Evolutionary conservation across 2,329 filamentous ascomycete species (phyloP).

Genomic region (Aspergillus pseudonomiae): DNA sequence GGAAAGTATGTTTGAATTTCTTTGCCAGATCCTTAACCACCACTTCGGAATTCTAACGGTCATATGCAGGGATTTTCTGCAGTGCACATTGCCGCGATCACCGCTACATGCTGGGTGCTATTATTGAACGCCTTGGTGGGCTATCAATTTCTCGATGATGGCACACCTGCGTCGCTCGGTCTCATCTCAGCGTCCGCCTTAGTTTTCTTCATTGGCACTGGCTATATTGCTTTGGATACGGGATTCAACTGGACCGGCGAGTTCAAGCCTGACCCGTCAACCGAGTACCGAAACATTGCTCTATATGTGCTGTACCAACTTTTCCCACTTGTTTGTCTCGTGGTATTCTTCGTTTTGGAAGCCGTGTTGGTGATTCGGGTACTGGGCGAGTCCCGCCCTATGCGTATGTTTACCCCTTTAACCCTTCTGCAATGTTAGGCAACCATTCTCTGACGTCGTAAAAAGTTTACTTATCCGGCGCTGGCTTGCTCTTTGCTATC

Average conservation of each 20-base stretch:
- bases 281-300: slow-evolving; percentile 71
- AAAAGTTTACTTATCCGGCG: slow-evolving; percentile 71
- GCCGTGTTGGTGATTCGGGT: slow-evolving; percentile 80
- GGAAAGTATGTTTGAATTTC: slow-evolving; percentile 59
- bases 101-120: slow-evolving; percentile 85
- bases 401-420: slow-evolving; percentile 60
- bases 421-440: not conserved
- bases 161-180: slow-evolving; percentile 79
- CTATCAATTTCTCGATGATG: slow-evolving; percentile 91
- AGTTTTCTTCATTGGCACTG: slow-evolving; percentile 81
- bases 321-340: slow-evolving; percentile 83
- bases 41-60: not conserved
- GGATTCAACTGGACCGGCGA: slow-evolving; percentile 81
- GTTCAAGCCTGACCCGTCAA: slow-evolving; percentile 65
- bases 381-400: slow-evolving; percentile 85
- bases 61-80: slow-evolving; percentile 74
- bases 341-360: slow-evolving; percentile 84
- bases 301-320: slow-evolving; percentile 95
- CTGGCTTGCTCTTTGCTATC: slow-evolving; percentile 80
- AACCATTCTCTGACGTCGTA: slow-evolving; percentile 10
- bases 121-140: slow-evolving; percentile 91
- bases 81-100: slow-evolving; percentile 86
- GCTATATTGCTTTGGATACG: slow-evolving; percentile 94
- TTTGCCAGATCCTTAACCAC: not conserved
- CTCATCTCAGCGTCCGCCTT: slow-evolving; percentile 72